Conservation (phyloP, 257 asterid genomes). For the Capsicum pubescens region DNA sequence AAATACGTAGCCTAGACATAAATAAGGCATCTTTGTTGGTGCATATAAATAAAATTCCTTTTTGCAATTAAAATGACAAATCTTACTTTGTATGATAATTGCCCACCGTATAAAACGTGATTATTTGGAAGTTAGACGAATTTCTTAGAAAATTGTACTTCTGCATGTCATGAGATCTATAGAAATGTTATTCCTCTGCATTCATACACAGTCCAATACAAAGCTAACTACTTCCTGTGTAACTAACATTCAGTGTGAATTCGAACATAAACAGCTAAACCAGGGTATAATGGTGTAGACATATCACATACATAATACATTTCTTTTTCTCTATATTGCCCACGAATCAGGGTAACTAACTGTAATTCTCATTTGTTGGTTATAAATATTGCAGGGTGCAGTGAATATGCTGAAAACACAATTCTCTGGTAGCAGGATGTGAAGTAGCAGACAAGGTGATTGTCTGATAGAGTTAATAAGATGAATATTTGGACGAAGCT, state of each 20-base stretch:
- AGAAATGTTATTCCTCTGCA: not conserved
- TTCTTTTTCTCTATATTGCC: not conserved
- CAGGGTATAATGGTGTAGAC: not conserved
- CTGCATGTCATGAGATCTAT: not conserved
- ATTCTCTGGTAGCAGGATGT: not conserved
- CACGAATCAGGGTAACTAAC: not conserved
- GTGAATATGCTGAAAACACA: conserved; percentile 28
- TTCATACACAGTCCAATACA: not conserved
- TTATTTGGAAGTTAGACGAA: too few relatives aligned
- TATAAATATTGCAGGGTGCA: conserved; percentile 40
- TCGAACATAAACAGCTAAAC: not conserved
- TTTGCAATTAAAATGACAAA: not conserved
- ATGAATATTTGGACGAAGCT: not conserved
- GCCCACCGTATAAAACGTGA: too few relatives aligned
- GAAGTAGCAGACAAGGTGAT: not conserved
- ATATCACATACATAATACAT: not conserved
- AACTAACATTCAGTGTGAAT: too few relatives aligned
- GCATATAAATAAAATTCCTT: not conserved
- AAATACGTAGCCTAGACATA: not conserved
- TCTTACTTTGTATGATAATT: too few relatives aligned
- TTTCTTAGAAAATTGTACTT: not conserved
- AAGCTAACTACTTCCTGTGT: not conserved
- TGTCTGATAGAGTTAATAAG: not conserved
- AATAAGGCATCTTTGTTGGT: not conserved
- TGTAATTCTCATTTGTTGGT: not conserved